Percentiles rank a stretch among this genome's conserved stretches.
These are phyloP conservation scores for Russula sp. DNA, from an alignment of 768 basidiomycete species.

Conservation along the genomic window DNA sequence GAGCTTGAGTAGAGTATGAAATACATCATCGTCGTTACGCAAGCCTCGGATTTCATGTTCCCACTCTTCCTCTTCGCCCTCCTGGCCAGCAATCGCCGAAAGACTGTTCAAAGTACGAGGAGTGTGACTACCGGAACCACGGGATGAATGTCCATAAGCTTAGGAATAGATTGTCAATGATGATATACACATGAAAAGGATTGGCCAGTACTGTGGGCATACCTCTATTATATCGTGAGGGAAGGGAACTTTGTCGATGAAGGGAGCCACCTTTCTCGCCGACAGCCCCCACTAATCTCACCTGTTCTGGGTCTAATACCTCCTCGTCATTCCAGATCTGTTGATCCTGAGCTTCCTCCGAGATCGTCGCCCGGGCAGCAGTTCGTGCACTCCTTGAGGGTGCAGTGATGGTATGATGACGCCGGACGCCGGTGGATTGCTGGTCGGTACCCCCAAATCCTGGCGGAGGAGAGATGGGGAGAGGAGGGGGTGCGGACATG, in stretches of 20 bases:
- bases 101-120: slow-evolving; percentile 76
- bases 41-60: slow-evolving; percentile 55
- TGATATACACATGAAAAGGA: neutral
- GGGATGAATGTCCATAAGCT: slow-evolving; percentile 19
- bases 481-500: slow-evolving; percentile 18
- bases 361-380: slow-evolving; percentile 18
- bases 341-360: slow-evolving; percentile 21
- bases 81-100: slow-evolving; percentile 77
- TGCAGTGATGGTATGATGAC: slow-evolving; percentile 23
- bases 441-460: neutral
- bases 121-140: slow-evolving; percentile 51
- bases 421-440: slow-evolving; percentile 15
- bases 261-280: slow-evolving; percentile 22
- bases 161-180: slow-evolving; percentile 1
- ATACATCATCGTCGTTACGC: slow-evolving; percentile 61
- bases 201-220: neutral
- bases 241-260: slow-evolving; percentile 21
- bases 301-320: slow-evolving; percentile 17
- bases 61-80: slow-evolving; percentile 88
- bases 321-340: slow-evolving; percentile 20
- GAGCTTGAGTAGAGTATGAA: slow-evolving; percentile 13
- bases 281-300: slow-evolving; percentile 12
- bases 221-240: slow-evolving; percentile 21
- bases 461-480: slow-evolving; percentile 21
- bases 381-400: slow-evolving; percentile 17